phyloP scores from a whole-genome alignment of 306 rosid species.

The Rosa rugosa region DNA sequence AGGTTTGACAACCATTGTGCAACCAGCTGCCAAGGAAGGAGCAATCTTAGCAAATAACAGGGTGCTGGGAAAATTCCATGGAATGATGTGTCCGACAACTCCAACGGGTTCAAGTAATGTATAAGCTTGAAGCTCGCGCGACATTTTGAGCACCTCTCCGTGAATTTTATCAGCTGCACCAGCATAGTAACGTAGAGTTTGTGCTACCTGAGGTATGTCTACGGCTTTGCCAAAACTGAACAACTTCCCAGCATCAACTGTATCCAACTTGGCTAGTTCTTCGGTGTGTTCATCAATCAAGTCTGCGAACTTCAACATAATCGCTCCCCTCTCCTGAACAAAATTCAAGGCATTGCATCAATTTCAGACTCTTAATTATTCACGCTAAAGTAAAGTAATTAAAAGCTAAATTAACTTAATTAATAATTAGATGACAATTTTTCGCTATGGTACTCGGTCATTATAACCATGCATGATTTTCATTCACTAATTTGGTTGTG shows the following conservation, averaged over 20 bases:
- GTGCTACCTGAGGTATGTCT: constrained; percentile 54
- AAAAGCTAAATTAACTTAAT: not conserved
- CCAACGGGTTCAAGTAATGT: constrained; percentile 81
- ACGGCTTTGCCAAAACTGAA: constrained; percentile 31
- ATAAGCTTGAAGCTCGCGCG: constrained; percentile 51
- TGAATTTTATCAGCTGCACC: constrained; percentile 93
- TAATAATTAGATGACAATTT: too few relatives aligned
- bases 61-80: constrained; percentile 75
- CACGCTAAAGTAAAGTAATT: not conserved
- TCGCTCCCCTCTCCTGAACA: constrained; percentile 60
- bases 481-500: too few relatives aligned
- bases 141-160: constrained; percentile 60
- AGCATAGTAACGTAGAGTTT: constrained; percentile 62
- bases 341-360: not conserved
- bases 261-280: constrained; percentile 69
- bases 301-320: constrained; percentile 66
- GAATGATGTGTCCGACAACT: constrained; percentile 80
- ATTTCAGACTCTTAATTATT: not conserved
- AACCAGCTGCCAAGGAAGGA: constrained; percentile 90
- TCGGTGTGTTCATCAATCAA: constrained; percentile 58
- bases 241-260: constrained; percentile 67
- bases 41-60: constrained; percentile 51
- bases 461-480: too few relatives aligned
- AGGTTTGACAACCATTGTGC: constrained; percentile 84
- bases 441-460: too few relatives aligned